phyloP scores from a whole-genome alignment of 805 yeast genomes.

The Candida ovalis region DNA sequence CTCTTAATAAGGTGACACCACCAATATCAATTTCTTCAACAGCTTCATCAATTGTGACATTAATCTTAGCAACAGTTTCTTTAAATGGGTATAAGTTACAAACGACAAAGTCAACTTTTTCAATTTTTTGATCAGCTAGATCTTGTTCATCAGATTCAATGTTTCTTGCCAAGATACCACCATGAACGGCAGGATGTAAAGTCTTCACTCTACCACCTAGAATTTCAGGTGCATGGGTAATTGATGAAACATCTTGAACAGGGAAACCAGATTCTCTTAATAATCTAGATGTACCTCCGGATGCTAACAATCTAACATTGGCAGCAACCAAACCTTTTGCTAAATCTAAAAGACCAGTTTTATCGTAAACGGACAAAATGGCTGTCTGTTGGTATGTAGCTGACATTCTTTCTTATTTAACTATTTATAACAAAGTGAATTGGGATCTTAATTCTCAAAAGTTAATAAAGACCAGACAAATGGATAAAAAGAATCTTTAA shows the following conservation, averaged over 20 bases:
- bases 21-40: slow-evolving; percentile 99
- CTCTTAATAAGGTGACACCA: slow-evolving; percentile 94
- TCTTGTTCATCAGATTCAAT: slow-evolving; percentile 88
- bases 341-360: slow-evolving; percentile 91
- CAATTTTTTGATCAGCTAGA: slow-evolving; percentile 83
- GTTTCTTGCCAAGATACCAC: slow-evolving; percentile 93
- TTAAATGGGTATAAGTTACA: slow-evolving; percentile 98
- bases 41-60: slow-evolving; percentile 95
- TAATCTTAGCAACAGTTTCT: slow-evolving; percentile 92
- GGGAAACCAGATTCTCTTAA: slow-evolving; percentile 97
- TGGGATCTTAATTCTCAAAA: too few species aligned
- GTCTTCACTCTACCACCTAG: slow-evolving; percentile 98
- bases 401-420: not conserved
- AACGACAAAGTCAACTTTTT: slow-evolving; percentile 93
- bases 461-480: not conserved
- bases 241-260: slow-evolving; percentile 90
- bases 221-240: slow-evolving; percentile 99
- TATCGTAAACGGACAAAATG: slow-evolving; percentile 93
- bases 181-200: slow-evolving; percentile 97
- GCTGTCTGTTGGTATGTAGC: slow-evolving; percentile 62
- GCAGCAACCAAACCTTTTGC: slow-evolving; percentile 92
- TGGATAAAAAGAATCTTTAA: not conserved
- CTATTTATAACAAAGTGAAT: not conserved
- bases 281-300: slow-evolving; percentile 95
- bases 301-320: slow-evolving; percentile 88